These are phyloP conservation scores for Phallus indusiatus DNA, from an alignment of 768 basidiomycete species.

Conservation along the genomic window DNA sequence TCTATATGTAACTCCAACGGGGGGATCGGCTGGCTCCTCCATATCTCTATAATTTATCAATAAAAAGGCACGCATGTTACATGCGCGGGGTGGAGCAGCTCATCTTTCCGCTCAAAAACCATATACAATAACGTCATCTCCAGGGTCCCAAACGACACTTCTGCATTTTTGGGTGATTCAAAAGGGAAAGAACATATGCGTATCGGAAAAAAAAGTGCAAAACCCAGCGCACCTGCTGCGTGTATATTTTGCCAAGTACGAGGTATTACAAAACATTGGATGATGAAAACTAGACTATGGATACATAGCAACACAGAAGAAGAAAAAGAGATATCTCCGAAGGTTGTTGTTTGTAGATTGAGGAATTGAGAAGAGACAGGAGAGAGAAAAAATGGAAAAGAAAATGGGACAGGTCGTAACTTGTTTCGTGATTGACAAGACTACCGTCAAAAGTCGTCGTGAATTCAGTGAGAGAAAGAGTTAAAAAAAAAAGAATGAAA, in stretches of 20 bases:
- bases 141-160: background rate
- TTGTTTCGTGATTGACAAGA: slow-evolving; percentile 49
- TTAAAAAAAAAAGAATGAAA: slow-evolving; percentile 9
- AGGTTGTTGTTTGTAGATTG: background rate
- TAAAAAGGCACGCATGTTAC: no score
- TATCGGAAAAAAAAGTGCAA: background rate
- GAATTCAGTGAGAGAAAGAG: slow-evolving; percentile 2
- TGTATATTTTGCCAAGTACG: slow-evolving; percentile 11
- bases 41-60: no score
- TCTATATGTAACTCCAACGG: background rate
- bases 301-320: slow-evolving; percentile 3
- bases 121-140: no score
- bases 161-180: background rate
- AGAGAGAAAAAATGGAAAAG: background rate
- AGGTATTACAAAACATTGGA: slow-evolving; percentile 6
- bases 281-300: slow-evolving; percentile 6
- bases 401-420: slow-evolving; percentile 27
- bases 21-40: no score
- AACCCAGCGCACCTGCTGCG: slow-evolving; percentile 9
- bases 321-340: background rate
- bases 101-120: no score
- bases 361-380: background rate
- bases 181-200: background rate
- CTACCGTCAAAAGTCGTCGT: slow-evolving; percentile 24
- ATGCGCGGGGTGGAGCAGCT: no score